These are phyloP conservation scores for Neurospora crassa DNA, from an alignment of 2,329 filamentous ascomycete genomes.

Conservation along the genomic window DNA sequence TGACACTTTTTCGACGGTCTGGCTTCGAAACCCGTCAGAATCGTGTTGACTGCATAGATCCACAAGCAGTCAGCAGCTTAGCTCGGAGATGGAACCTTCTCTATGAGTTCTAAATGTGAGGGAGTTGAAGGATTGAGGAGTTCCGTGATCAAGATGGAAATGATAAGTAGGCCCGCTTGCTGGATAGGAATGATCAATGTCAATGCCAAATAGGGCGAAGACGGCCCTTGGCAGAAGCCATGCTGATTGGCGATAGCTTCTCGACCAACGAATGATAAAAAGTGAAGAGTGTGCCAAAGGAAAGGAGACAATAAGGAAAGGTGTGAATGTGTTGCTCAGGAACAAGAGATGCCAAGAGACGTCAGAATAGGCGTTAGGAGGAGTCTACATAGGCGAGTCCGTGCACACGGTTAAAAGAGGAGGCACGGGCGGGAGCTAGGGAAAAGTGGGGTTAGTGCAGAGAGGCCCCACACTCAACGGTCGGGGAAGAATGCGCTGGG, in stretches of 20 bases:
- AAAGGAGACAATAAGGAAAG: not conserved
- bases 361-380: not conserved
- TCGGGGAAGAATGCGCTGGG: not conserved
- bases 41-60: not conserved
- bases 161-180: not conserved
- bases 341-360: not conserved
- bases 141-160: not conserved
- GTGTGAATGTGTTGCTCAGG: not conserved
- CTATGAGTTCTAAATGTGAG: not conserved
- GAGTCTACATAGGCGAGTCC: not conserved
- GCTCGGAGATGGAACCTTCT: not conserved
- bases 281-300: not conserved
- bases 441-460: not conserved
- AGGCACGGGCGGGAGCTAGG: not conserved
- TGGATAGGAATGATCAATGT: not conserved
- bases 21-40: not conserved
- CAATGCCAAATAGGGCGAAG: not conserved
- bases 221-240: not conserved
- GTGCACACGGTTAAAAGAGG: not conserved
- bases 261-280: not conserved
- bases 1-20: not conserved
- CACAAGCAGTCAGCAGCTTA: not conserved
- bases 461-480: not conserved
- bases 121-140: not conserved
- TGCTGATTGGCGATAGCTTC: not conserved